Evolutionary conservation across 352 stramenopile species (phyloP), one percentile per base, ranked within the genome.

Genomic region (Pythium apleroticum): DNA sequence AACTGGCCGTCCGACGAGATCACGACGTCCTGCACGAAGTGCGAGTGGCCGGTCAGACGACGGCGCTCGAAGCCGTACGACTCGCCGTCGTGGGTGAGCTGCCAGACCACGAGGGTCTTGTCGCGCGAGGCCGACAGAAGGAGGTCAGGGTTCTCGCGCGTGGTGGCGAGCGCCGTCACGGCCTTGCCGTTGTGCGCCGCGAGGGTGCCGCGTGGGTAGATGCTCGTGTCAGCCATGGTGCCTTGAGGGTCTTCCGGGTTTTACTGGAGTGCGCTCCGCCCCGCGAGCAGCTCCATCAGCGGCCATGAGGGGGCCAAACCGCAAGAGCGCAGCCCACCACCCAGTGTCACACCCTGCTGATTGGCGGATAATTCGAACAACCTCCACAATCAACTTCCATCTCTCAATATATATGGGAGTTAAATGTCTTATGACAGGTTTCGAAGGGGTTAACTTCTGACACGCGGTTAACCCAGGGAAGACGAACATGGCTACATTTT

Each of bases 21-120:
- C 63, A 99, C 97, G 35, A 99, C 97, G 72, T 99, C 98, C 69
- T 97, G 92, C 12, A 99, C 98, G 78, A 99, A 99, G 95, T 99
- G 98, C 71, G 93, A 98, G 89, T 99, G 98, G 83, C 98, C 98
- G 60, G 91, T 94, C 33, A 99, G 82, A 54, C 96, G 94, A 69
- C 97, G 96, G 71, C 96, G 95, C 37, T 98, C 95, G 74, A 98
- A 99, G 73, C 97, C 98, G 82, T 99, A 99, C 77, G 85, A 99
- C 66, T 99, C 97, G 54, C 98, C 87, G 66, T 99, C 93, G 77
- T 93, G 97, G 35, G 84, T 93, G 57, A 96, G 77, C 74, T 95
- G 84, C 86, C 89, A 96, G 52, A 95, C 84, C 22, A 95, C 77
- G 54, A 95, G 76, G 55, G 81, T 88, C 79, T 99, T 99, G 88